Evolutionary conservation across 192 early-diverging fungal genomes (phyloP), one percentile per base, ranked within the genome.

Genomic region (Jimgerdemannia flammicorona): DNA sequence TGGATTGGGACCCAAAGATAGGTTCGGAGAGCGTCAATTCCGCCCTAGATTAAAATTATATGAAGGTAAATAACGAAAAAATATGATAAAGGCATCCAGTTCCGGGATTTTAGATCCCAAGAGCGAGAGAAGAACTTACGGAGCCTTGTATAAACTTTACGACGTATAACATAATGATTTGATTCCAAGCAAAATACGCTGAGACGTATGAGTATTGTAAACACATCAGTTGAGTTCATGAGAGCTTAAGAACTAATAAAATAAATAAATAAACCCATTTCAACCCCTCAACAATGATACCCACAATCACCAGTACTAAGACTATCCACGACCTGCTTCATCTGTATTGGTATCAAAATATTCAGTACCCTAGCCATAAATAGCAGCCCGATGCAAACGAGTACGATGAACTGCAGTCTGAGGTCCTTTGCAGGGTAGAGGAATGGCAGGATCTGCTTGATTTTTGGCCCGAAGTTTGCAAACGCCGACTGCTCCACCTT

Each of bases 1-100:
- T 90, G 89, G 7, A 97, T 91, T 3, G 95, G 95, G 67, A 96
- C 92, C 96, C 96, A 97, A 7, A 90, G 78, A 75, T 88, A 91
- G 79, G 84, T 89, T 77, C 94, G 93, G 10, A 89, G 59, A 3
- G 90, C 89, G 64, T 89, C 89, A 54, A 97, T 75, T 11, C 83
- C 83, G 9, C 91, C 49, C 49, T 59, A 59, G 29, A 29, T 29
- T 29, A 29, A 29, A 29, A 29, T 29, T 29, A 29, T 29, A 29
- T 29, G 29, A 29, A 29, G 29, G 29, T 29, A 29, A 29, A 29
- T 29, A 29, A 29, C 29, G 29, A 29, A 29, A 29, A 29, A 29
- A 29, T 29, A 29, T 1, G 29, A 29, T 29, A 29, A 29, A 29
- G 29, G 29, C 29, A 29, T 29, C 29, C 29, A 29, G 29, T 29